phyloP scores from a whole-genome alignment of 192 early-diverging fungal species.

The Allomyces macrogynus region DNA sequence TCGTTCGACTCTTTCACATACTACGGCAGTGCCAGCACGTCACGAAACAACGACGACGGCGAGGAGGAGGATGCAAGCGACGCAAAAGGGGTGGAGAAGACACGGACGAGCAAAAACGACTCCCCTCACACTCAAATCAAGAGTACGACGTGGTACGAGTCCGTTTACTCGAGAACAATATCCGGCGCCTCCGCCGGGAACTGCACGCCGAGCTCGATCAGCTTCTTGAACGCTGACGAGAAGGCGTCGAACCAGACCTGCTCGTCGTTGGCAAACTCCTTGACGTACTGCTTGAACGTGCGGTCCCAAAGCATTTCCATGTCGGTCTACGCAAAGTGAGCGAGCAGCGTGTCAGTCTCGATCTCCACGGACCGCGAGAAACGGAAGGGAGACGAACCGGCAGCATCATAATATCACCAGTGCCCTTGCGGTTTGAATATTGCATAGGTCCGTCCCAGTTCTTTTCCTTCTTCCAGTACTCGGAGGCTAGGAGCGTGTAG shows the following conservation, averaged over 20 bases:
- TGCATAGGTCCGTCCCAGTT: constrained; percentile 7
- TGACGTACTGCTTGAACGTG: constrained; percentile 34
- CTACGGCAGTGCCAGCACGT: too few species aligned
- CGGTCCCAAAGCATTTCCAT: constrained; percentile 15
- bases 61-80: too few species aligned
- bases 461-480: constrained; percentile 7
- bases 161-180: too few species aligned
- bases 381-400: background rate
- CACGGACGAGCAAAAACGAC: too few species aligned
- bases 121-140: too few species aligned
- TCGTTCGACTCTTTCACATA: too few species aligned
- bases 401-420: constrained; percentile 10
- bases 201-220: constrained; percentile 24
- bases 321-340: constrained; percentile 4
- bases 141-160: too few species aligned
- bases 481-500: constrained; percentile 11
- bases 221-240: constrained; percentile 20
- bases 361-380: too few species aligned
- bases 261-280: constrained; percentile 46
- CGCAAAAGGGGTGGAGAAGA: too few species aligned
- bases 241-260: constrained; percentile 40
- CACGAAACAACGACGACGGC: too few species aligned
- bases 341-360: too few species aligned
- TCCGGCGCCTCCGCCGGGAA: too few species aligned
- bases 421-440: background rate